Evolutionary conservation across 805 yeast species (phyloP), one percentile per base, ranked within the genome.

Genomic region (Nematodospora valgi): DNA sequence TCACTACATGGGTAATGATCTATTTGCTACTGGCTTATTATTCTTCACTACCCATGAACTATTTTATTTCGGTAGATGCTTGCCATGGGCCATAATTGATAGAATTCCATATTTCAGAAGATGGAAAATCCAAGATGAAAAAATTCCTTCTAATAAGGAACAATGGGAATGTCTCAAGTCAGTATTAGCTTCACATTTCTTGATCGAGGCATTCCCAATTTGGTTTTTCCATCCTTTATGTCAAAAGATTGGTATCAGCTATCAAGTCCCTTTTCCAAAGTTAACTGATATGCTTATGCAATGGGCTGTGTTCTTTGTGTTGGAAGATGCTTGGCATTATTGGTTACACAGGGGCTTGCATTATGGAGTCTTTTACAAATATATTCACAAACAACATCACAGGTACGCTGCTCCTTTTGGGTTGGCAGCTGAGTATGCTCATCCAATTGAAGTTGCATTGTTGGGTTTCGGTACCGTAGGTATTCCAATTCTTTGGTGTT

Each of bases 321-420:
- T 70, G 34, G 82, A 76, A 49, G 82, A 76, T 47, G 56, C 64
- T 39, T 76, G 82, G 82, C 82, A 76, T 49, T 76, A 76, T 51
- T 72, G 77, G 76, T 68, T 73, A 32, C 82, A 76, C 47, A 54
- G 82, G 39, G 57, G 72, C 24, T 74, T 76, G 53, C 82, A 76
- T 45, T 63, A 69, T 40, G 80, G 80, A 5, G 61, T 68, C 30
- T 76, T 76, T 48, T 76, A 76, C 57, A 75, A 70, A 49, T 67
- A 74, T 46, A 68, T 76, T 40, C 82, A 76, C 50, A 76, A 76
- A 53, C 79, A 73, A 49, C 82, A 76, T 52, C 82, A 76, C 48
- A 59, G 74, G 45, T 76, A 75, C 45, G 78, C 80, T 13, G 80
- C 82, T 9, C 82, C 82, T 5, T 76, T 76, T 52, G 82, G 82